phyloP scores from a whole-genome alignment of 2,329 filamentous ascomycete species.

The Fusarium neocosmosporiellum region DNA sequence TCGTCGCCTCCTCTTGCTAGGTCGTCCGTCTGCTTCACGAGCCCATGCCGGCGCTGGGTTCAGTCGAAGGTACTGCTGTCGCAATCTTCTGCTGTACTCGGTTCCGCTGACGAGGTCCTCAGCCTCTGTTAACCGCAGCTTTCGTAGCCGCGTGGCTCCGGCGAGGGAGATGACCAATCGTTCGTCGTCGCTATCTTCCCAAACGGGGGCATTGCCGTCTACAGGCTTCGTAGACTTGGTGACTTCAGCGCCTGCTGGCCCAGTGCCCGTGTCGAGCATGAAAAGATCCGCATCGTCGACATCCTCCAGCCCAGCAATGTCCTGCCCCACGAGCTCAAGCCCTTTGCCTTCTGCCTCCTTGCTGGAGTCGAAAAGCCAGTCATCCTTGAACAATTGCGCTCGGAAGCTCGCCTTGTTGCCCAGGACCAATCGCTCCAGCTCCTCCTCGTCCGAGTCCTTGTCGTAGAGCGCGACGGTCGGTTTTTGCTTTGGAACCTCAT shows the following conservation, averaged over 20 bases:
- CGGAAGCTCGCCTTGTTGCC: constrained; percentile 88
- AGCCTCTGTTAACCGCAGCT: constrained; percentile 81
- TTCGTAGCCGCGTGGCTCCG: constrained; percentile 78
- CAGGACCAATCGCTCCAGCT: constrained; percentile 88
- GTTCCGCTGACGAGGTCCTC: constrained; percentile 89
- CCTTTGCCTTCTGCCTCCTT: constrained; percentile 50
- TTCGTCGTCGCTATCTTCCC: constrained; percentile 98
- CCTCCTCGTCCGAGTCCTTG: constrained; percentile 85
- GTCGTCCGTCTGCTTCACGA: constrained; percentile 60
- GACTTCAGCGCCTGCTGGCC: constrained; percentile 47
- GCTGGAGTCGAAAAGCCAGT: constrained; percentile 48
- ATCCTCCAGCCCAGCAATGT: constrained; percentile 67
- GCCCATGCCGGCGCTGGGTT: constrained; percentile 73
- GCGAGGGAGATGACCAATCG: constrained; percentile 85
- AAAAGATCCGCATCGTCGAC: constrained; percentile 84
- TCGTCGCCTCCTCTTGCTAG: constrained; percentile 61
- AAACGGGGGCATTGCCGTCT: constrained; percentile 68
- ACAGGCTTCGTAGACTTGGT: constrained; percentile 42
- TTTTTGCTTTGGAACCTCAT: constrained; percentile 43
- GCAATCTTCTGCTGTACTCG: constrained; percentile 84
- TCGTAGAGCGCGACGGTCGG: constrained; percentile 56
- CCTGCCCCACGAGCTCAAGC: constrained; percentile 54
- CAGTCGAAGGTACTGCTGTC: constrained; percentile 77
- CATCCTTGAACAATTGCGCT: constrained; percentile 73
- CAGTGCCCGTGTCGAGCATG: constrained; percentile 78